Conservation (phyloP, 2,329 filamentous ascomycete genomes). For the Diaporthe eres region DNA sequence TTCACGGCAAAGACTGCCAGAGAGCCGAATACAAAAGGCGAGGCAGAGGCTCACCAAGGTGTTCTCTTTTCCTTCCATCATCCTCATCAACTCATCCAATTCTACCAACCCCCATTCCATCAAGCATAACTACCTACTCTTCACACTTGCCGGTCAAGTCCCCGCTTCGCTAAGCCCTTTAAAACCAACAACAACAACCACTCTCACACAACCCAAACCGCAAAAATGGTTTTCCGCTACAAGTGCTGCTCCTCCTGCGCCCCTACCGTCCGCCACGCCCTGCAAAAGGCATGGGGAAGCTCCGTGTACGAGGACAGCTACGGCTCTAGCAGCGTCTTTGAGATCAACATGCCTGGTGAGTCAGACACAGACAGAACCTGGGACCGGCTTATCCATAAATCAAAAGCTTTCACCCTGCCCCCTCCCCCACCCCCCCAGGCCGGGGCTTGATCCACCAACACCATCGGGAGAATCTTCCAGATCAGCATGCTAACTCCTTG, state of each 20-base stretch:
- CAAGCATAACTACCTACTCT: background rate
- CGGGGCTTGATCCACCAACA: background rate
- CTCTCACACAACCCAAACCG: background rate
- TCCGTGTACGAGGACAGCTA: background rate
- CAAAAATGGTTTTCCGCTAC: constrained; percentile 14
- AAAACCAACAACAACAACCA: background rate
- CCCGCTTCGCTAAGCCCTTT: too few relatives aligned
- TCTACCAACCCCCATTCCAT: background rate
- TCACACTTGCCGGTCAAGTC: background rate
- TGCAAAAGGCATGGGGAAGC: background rate
- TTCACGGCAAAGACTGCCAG: too few relatives aligned
- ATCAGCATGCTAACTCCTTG: background rate
- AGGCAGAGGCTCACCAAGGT: background rate
- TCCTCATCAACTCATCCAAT: background rate
- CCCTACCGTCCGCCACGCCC: background rate
- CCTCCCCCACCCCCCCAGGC: too few relatives aligned
- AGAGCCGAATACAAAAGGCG: background rate
- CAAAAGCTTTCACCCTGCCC: too few relatives aligned
- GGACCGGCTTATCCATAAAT: background rate
- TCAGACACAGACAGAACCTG: background rate
- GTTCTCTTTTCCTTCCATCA: background rate
- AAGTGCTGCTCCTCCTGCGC: constrained; percentile 16
- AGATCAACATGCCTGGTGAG: constrained; percentile 8
- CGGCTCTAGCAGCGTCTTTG: background rate
- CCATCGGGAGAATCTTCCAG: background rate